Conservation (phyloP, 2,329 filamentous ascomycete genomes). For the Epichloe typhina region DNA sequence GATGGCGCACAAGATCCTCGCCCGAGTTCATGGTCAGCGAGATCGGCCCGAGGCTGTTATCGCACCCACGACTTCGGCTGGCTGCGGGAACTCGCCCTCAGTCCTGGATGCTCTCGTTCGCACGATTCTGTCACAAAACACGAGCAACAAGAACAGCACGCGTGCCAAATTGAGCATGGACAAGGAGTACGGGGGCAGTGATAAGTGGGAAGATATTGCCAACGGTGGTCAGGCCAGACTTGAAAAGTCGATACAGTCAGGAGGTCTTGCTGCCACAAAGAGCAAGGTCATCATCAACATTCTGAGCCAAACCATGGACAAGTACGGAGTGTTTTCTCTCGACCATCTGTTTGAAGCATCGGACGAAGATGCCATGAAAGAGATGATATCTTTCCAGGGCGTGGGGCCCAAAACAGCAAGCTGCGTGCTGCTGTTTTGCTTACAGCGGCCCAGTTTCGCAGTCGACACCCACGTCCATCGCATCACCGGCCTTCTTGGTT, state of each 20-base stretch:
- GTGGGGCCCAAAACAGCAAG: conserved; percentile 42
- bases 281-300: conserved; percentile 59
- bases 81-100: conserved; percentile 38
- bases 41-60: conserved; percentile 47
- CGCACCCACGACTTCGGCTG: conserved; percentile 49
- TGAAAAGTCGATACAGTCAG: conserved; percentile 52
- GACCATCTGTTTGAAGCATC: conserved; percentile 32
- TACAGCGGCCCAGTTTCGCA: conserved; percentile 33
- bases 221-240: conserved; percentile 26
- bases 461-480: conserved; percentile 41
- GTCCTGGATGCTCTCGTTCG: conserved; percentile 39
- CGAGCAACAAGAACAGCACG: conserved; percentile 41
- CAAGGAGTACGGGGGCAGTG: conserved; percentile 27
- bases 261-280: conserved; percentile 60
- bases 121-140: conserved; percentile 40
- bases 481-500: conserved; percentile 34
- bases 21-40: conserved; percentile 50
- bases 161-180: conserved; percentile 42
- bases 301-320: conserved; percentile 45
- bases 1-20: conserved; percentile 52
- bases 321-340: conserved; percentile 30
- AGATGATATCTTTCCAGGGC: conserved; percentile 35
- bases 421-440: conserved; percentile 39
- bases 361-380: conserved; percentile 34
- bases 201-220: conserved; percentile 29